Evolutionary conservation across 1,139 yeast species (phyloP), one percentile per base, ranked within the genome.

Genomic region (Yamadazyma mexicana): DNA sequence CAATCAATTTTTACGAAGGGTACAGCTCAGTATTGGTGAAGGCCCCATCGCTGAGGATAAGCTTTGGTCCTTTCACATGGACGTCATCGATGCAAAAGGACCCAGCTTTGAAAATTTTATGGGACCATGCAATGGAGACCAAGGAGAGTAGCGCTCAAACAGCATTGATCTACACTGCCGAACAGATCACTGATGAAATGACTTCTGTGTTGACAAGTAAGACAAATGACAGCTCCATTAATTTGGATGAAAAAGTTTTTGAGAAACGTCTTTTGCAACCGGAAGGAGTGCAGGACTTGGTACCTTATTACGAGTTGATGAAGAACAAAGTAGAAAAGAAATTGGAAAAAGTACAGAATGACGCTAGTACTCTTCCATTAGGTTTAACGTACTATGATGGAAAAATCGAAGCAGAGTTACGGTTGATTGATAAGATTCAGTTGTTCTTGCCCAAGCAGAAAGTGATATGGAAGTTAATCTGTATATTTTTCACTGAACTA

Each of bases 61-160:
- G 70, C 40, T 69, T 67, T 51, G 81, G 81, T 0, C 79, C 80
- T 0, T 64, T 75, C 39, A 55, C 78, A 0, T 73, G 79, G 77
- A 52, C 72, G 2, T 64, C 79, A 0, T 38, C 74, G 17, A 59
- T 77, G 58, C 68, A 69, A 42, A 69, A 69, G 40, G 86, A 80
- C 51, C 64, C 64, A 1, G 79, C 67, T 17, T 55, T 75, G 27
- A 55, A 60, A 14, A 35, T 59, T 15, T 50, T 67, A 12, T 66
- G 70, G 69, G 58, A 62, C 24, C 56, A 58, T 43, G 51, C 67
- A 11, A 32, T 56, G 16, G 58, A 56, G 18, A 48, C 50, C 29
- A 61, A 58, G 36, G 64, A 58, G 37, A 56, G 55, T 28, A 55
- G 48, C 31, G 50, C 58, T 4, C 48, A 48, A 11, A 49, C 52